Percentiles rank a stretch among this genome's conserved stretches.
These are phyloP conservation scores for Psilocybe subaeruginosa DNA, from an alignment of 768 basidiomycete species.

Conservation along the genomic window DNA sequence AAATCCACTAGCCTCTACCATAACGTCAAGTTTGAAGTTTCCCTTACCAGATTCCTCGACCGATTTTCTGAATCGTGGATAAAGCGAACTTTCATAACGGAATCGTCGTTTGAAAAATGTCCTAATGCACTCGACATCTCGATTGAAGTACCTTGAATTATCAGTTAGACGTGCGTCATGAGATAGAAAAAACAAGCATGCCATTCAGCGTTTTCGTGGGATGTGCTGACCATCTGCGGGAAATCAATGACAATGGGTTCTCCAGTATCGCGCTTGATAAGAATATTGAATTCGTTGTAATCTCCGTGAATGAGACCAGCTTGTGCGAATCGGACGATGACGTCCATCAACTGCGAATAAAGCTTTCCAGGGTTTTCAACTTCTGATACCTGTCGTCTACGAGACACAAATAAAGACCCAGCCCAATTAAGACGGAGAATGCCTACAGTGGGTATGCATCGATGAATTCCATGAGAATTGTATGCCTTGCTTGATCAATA, in stretches of 20 bases:
- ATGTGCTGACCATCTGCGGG: constrained; percentile 98
- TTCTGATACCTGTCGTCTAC: constrained; percentile 84
- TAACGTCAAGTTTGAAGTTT: constrained; percentile 83
- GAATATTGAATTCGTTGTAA: constrained; percentile 99
- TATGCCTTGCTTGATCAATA: constrained; percentile 93
- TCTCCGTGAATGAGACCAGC: constrained; percentile 98
- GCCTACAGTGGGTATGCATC: constrained; percentile 92
- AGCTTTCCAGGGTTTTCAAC: constrained; percentile 86
- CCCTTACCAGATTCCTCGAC: constrained; percentile 50
- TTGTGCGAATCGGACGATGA: constrained; percentile 92
- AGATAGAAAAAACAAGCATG: constrained; percentile 37
- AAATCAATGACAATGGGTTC: constrained; percentile 96
- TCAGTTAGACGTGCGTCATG: not conserved
- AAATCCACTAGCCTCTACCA: constrained; percentile 95
- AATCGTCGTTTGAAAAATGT: constrained; percentile 91
- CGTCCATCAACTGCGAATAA: constrained; percentile 91
- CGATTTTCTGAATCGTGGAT: constrained; percentile 81
- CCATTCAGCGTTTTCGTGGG: constrained; percentile 97
- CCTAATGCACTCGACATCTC: constrained; percentile 96
- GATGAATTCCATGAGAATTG: constrained; percentile 94
- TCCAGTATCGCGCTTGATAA: constrained; percentile 74
- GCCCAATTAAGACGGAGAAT: not conserved
- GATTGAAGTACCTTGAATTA: constrained; percentile 91
- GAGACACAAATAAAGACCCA: constrained; percentile 13
- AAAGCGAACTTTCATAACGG: constrained; percentile 88